A percentile compares a stretch with the other conserved stretches of the same genome.
Conservation (phyloP, 106 monocot species). For the Amphibolis antarctica region DNA sequence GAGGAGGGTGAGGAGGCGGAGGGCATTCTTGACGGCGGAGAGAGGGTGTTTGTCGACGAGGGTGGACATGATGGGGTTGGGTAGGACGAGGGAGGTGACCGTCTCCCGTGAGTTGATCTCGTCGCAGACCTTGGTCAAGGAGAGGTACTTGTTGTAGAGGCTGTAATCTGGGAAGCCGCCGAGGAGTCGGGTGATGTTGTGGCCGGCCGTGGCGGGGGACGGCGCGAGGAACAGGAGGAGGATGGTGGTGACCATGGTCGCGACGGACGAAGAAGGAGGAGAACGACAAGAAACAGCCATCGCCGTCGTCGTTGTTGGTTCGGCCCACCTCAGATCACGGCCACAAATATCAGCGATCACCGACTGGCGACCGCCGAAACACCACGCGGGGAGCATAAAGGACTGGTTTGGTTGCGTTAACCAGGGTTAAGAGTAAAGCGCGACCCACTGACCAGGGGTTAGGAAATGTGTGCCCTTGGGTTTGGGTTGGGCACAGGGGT, state of each 20-base stretch:
- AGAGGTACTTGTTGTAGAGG: slow-evolving; percentile 12
- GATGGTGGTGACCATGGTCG: background rate
- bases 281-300: background rate
- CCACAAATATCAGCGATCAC: no score
- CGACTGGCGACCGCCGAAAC: no score
- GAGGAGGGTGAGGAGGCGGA: slow-evolving; percentile 18
- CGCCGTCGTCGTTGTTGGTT: no score
- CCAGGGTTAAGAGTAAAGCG: no score
- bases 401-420: no score
- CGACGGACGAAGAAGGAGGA: background rate
- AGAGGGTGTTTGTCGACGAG: slow-evolving; percentile 14
- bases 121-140: slow-evolving; percentile 13
- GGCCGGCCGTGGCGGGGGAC: background rate
- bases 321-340: no score
- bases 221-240: background rate
- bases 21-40: slow-evolving; percentile 15
- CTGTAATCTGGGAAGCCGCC: slow-evolving; percentile 15
- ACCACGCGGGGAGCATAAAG: no score
- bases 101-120: slow-evolving; percentile 23
- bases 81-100: slow-evolving; percentile 12
- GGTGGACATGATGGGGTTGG: slow-evolving; percentile 9
- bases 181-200: slow-evolving; percentile 16
- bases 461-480: no score
- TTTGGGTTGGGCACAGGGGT: no score
- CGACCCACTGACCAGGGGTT: no score